Conservation (phyloP, 768 basidiomycete species). For the Mycena filopes region DNA sequence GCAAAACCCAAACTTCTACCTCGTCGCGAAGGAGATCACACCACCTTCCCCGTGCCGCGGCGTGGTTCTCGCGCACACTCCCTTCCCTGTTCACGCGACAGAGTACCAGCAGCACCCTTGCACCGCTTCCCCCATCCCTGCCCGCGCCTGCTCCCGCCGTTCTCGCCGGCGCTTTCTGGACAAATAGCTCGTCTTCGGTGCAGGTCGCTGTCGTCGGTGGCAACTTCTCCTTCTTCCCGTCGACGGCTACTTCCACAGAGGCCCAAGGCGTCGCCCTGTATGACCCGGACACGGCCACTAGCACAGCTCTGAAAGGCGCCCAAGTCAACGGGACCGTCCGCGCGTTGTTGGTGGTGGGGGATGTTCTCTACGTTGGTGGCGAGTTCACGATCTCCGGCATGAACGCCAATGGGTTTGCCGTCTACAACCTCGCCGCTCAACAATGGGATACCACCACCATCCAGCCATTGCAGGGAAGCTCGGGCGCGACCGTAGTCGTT, state of each 20-base stretch:
- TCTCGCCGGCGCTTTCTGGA: slow-evolving; percentile 90
- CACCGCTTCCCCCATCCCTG: slow-evolving; percentile 65
- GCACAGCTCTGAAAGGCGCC: slow-evolving; percentile 67
- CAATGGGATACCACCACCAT: slow-evolving; percentile 70
- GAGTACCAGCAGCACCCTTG: slow-evolving; percentile 48
- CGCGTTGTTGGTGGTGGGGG: slow-evolving; percentile 76
- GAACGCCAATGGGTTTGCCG: slow-evolving; percentile 73
- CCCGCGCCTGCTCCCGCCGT: slow-evolving; percentile 81
- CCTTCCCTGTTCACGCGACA: slow-evolving; percentile 64
- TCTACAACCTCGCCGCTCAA: slow-evolving; percentile 78
- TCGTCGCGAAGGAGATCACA: slow-evolving; percentile 53
- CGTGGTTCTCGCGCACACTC: slow-evolving; percentile 63
- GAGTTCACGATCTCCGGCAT: slow-evolving; percentile 75
- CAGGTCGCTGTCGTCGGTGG: slow-evolving; percentile 88
- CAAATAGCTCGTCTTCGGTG: slow-evolving; percentile 71
- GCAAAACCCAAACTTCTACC: slow-evolving; percentile 43
- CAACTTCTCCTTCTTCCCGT: slow-evolving; percentile 76
- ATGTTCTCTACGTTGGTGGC: slow-evolving; percentile 84
- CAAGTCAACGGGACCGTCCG: slow-evolving; percentile 82
- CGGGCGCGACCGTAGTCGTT: slow-evolving; percentile 70
- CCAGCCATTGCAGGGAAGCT: slow-evolving; percentile 67
- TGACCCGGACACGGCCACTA: slow-evolving; percentile 58
- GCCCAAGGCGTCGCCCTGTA: slow-evolving; percentile 78
- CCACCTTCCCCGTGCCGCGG: slow-evolving; percentile 43
- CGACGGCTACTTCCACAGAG: slow-evolving; percentile 48